Evolutionary conservation across 371 early-diverging fungal genomes (phyloP).

Genomic region (Smittium culicis): DNA sequence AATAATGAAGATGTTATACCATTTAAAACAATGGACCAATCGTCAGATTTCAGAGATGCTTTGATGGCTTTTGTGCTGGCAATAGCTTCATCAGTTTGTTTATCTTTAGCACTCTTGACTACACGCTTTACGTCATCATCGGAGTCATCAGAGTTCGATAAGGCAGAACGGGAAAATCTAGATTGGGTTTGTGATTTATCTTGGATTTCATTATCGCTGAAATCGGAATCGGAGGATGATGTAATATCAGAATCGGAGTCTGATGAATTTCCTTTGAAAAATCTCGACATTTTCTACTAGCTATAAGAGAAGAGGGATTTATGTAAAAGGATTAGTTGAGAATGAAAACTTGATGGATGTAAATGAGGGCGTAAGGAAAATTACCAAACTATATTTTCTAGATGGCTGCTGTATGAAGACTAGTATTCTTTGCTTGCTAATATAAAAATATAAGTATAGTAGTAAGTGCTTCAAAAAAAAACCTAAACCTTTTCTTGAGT

Average conservation of each 20-base stretch:
- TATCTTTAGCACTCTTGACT: conserved; percentile 72
- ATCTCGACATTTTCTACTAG: conserved; percentile 34
- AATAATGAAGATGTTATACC: not conserved
- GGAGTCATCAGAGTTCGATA: conserved; percentile 46
- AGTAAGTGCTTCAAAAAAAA: too few species aligned
- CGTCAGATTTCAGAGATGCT: conserved; percentile 69
- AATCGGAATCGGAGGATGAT: conserved; percentile 44
- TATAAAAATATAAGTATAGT: too few species aligned
- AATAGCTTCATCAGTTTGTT: conserved; percentile 53
- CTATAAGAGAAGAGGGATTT: not conserved
- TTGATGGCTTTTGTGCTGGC: conserved; percentile 39
- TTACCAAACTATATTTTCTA: too few species aligned
- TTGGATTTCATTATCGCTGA: conserved; percentile 37
- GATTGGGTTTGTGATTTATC: conserved; percentile 14
- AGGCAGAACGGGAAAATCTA: conserved; percentile 31
- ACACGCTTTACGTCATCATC: conserved; percentile 58
- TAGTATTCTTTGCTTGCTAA: too few species aligned
- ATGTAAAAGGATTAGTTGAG: too few species aligned
- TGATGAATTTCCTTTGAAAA: conserved; percentile 35
- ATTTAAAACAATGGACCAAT: conserved; percentile 48
- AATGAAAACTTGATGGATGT: too few species aligned
- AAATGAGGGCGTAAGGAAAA: too few species aligned
- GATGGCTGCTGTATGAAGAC: too few species aligned
- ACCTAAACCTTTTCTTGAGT: too few species aligned
- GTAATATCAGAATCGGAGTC: conserved; percentile 40